Base-by-base conservation (phyloP, 83 land plant genomes). In the Thuja plicata region DNA sequence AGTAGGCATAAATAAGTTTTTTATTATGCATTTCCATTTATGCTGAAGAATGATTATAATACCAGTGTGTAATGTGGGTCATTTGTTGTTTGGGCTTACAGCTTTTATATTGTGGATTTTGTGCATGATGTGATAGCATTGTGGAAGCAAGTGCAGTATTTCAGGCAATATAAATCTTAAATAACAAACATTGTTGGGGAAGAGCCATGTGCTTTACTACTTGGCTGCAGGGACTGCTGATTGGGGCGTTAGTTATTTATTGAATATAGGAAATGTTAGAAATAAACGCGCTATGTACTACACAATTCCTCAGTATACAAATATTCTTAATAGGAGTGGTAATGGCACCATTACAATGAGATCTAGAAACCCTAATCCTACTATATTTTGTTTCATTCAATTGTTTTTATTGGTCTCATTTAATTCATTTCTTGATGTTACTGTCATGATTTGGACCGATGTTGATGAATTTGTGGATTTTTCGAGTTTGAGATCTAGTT, bases 221-320 rank as follows among this genome's bases (percentile, higher is more conserved):
- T 40, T 83, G 24, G 86, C 35, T 83, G 32, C 86, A 1, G 57
- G 86, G 3, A 83, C 4, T 46, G 86, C 57, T 46, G 86, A 83
- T 48, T 83, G 30, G 15, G 86, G 86, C 5, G 35, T 83, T 5
- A 46, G 57, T n/a, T 83, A 83, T 83, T 83, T 83, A 15, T 83
- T 45, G 37, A 83, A 83, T 17, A 46, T 45, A 11, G 55, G 86
- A 24, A 83, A 83, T 30, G 8, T 30, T 45, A 35, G 2, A 27
- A n/a, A 30, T 4, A 83, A 45, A 37, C 86, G 86, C 4, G 86
- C 86, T 55, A 24, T 15, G 30, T n/a, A 83, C 55, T 83, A 48
- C 8, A 83, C 86, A 3, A n/a, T 83, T 32, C 45, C 86, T 50
- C 86, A 83, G 37, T 83, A 83, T 83, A 5, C n/a, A 48, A 57